A percentile compares a stretch with the other conserved stretches of the same genome.
These are phyloP conservation scores for Neurospora sp. DNA, from an alignment of 495 filamentous ascomycete genomes.

Conservation along the genomic window DNA sequence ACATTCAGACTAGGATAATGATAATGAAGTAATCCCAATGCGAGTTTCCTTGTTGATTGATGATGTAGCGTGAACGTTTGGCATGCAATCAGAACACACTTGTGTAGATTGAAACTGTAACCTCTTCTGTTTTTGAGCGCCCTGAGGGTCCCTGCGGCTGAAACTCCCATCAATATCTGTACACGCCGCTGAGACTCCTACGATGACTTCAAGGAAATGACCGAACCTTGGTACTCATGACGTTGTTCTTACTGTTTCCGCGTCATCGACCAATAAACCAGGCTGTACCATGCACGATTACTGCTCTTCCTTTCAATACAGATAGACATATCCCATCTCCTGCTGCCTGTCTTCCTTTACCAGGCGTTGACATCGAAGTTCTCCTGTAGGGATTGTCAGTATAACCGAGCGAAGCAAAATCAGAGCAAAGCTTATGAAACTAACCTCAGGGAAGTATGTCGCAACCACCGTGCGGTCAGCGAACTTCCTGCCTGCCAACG, in stretches of 20 bases:
- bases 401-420: background rate
- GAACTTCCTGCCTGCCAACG: conserved; percentile 89
- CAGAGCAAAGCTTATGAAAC: conserved; percentile 10
- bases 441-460: conserved; percentile 87
- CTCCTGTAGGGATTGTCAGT: conserved; percentile 41
- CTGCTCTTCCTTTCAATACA: background rate
- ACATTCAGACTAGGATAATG: background rate
- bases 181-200: background rate
- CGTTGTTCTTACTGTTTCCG: background rate
- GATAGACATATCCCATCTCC: background rate
- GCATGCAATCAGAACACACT: background rate
- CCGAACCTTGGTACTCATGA: background rate
- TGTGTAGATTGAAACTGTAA: background rate
- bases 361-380: conserved; percentile 71
- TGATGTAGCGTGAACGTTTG: background rate
- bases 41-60: background rate
- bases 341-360: conserved; percentile 30
- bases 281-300: background rate
- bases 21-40: background rate
- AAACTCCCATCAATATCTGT: background rate
- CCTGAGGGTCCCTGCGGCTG: background rate
- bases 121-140: background rate
- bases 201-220: background rate
- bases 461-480: conserved; percentile 91
- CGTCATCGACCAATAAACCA: background rate